These are phyloP conservation scores for Populus simonii DNA, from an alignment of 345 rosid species.

Conservation along the genomic window DNA sequence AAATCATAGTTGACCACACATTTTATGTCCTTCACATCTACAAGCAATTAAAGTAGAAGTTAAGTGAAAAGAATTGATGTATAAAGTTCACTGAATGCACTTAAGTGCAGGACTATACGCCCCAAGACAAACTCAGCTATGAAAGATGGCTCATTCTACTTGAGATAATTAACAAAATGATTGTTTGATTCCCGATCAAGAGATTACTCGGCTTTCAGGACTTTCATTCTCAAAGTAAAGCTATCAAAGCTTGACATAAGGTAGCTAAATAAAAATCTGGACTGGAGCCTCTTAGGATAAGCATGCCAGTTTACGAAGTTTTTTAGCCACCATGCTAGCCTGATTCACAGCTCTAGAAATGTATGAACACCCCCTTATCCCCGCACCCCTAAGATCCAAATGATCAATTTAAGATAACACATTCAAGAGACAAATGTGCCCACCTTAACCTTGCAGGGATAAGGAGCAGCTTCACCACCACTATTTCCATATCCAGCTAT, in stretches of 20 bases:
- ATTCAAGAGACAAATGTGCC: slow-evolving; percentile 86
- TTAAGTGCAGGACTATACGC: background rate
- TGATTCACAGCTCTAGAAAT: slow-evolving; percentile 8
- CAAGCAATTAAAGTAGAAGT: slow-evolving; percentile 22
- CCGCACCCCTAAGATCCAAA: slow-evolving; percentile 69
- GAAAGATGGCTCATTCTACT: background rate
- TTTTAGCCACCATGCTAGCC: background rate
- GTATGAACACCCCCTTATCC: slow-evolving; percentile 66
- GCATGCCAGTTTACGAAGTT: background rate
- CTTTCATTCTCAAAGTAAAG: background rate
- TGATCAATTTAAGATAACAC: slow-evolving; percentile 71
- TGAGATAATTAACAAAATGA: background rate
- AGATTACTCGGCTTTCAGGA: background rate
- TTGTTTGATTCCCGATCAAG: background rate
- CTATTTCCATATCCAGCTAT: slow-evolving; percentile 38
- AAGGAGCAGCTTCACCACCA: slow-evolving; percentile 60
- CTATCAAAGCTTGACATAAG: slow-evolving; percentile 12
- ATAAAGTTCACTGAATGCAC: background rate
- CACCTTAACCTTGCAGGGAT: slow-evolving; percentile 99
- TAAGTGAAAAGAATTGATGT: slow-evolving; percentile 8
- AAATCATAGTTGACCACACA: slow-evolving; percentile 97
- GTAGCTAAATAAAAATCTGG: background rate
- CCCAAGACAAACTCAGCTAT: slow-evolving; percentile 2
- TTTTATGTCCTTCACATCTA: slow-evolving; percentile 99
- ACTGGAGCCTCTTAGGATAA: background rate